Evolutionary conservation across 1,284 basidiomycete genomes (phyloP).

Genomic region (Pseudozyma sp.): DNA sequence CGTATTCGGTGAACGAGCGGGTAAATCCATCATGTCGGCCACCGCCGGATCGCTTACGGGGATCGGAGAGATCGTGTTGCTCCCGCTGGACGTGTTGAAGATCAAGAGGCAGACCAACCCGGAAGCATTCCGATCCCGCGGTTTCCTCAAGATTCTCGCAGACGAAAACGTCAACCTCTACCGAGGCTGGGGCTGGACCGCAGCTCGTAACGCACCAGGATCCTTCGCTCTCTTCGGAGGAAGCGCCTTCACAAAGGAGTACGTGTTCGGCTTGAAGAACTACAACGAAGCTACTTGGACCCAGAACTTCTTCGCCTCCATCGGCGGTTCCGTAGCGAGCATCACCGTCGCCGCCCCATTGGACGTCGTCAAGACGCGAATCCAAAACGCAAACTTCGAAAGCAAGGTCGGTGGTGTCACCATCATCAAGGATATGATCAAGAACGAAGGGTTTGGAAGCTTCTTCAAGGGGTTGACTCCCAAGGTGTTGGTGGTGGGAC

Average conservation of each 20-base stretch:
- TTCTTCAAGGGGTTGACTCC: constrained; percentile 94
- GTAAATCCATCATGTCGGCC: constrained; percentile 95
- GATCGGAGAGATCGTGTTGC: constrained; percentile 94
- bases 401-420: constrained; percentile 83
- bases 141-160: constrained; percentile 86
- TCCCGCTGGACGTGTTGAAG: constrained; percentile 95
- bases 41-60: constrained; percentile 76
- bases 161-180: constrained; percentile 92
- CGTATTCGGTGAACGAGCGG: constrained; percentile 92
- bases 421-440: constrained; percentile 87
- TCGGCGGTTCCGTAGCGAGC: constrained; percentile 91
- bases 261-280: constrained; percentile 86
- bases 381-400: constrained; percentile 98
- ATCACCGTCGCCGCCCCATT: constrained; percentile 96
- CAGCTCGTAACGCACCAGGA: constrained; percentile 96
- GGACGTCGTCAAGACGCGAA: constrained; percentile 87
- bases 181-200: constrained; percentile 98
- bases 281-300: constrained; percentile 92
- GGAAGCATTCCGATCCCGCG: constrained; percentile 72
- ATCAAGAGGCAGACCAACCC: constrained; percentile 80
- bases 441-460: constrained; percentile 84
- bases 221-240: constrained; percentile 93
- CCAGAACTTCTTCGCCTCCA: constrained; percentile 82
- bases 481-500: constrained; percentile 89
- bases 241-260: constrained; percentile 93